Percentiles rank a stretch among this genome's conserved stretches.
phyloP scores from a whole-genome alignment of 2,329 filamentous ascomycete genomes.

The Ophiostoma sp. region DNA sequence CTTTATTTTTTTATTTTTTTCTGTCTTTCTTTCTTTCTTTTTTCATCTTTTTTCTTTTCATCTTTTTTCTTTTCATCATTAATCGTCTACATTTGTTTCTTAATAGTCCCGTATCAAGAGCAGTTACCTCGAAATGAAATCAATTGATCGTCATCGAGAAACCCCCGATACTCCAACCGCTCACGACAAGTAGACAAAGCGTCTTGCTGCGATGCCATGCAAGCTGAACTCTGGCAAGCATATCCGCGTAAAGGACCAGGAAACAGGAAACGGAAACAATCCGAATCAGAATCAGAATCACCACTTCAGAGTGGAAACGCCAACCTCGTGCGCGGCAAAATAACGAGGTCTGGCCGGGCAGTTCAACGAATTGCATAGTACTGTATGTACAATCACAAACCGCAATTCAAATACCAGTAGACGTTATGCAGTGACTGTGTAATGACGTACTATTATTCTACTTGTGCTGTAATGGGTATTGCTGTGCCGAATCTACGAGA shows the following conservation, averaged over 20 bases:
- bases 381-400: no score
- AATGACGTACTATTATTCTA: slow-evolving; percentile 4
- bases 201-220: neutral
- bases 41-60: neutral
- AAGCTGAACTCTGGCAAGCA: neutral
- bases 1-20: no score
- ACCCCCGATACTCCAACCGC: no score
- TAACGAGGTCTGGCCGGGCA: neutral
- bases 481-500: no score
- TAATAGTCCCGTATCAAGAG: no score
- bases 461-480: neutral
- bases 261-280: no score
- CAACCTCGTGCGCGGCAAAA: neutral
- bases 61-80: no score
- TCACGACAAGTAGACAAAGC: neutral
- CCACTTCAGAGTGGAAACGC: neutral
- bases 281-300: neutral
- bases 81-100: no score
- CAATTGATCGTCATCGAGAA: no score
- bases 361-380: no score
- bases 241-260: neutral
- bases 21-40: neutral
- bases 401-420: no score
- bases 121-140: no score
- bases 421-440: neutral